Percentiles rank a stretch among this genome's conserved stretches.
These are phyloP conservation scores for Oehlia diaphana DNA, from an alignment of 192 early-diverging fungal genomes.

Conservation along the genomic window DNA sequence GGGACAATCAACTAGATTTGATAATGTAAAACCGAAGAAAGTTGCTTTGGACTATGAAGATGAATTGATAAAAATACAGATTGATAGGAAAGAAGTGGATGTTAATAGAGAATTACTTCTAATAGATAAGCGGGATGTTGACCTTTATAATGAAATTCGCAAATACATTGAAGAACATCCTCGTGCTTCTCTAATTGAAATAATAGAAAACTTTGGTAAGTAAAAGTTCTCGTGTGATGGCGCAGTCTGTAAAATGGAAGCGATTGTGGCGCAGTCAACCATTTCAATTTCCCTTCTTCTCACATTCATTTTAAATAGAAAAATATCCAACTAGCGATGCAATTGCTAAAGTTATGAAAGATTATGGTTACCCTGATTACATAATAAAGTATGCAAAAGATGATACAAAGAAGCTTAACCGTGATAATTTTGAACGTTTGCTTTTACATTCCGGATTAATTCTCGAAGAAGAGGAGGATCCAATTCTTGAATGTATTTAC, in stretches of 20 bases:
- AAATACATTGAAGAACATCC: slow-evolving; percentile 30
- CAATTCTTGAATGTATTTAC: slow-evolving; percentile 39
- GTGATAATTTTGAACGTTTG: slow-evolving; percentile 39
- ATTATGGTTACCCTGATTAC: slow-evolving; percentile 39
- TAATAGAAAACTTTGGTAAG: slow-evolving; percentile 38
- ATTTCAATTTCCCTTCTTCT: neutral
- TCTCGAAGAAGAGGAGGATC: slow-evolving; percentile 40
- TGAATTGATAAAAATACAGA: neutral
- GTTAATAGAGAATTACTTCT: slow-evolving; percentile 25
- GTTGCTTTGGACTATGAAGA: neutral
- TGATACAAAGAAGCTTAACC: slow-evolving; percentile 18
- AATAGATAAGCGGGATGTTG: slow-evolving; percentile 34
- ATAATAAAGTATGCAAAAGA: slow-evolving; percentile 36
- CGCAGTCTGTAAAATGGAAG: neutral
- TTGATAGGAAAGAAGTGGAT: slow-evolving; percentile 29
- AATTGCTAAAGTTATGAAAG: slow-evolving; percentile 41
- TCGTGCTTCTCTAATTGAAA: slow-evolving; percentile 31
- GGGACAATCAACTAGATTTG: too few species aligned
- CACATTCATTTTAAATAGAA: slow-evolving; percentile 21
- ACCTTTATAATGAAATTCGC: slow-evolving; percentile 32
- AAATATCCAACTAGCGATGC: slow-evolving; percentile 39
- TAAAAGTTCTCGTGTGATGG: neutral
- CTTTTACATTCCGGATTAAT: slow-evolving; percentile 37
- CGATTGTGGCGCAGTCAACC: too few species aligned
- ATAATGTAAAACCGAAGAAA: neutral